Evolutionary conservation across 148 eudicot genomes (phyloP).

Genomic region (Rheum nobile): DNA sequence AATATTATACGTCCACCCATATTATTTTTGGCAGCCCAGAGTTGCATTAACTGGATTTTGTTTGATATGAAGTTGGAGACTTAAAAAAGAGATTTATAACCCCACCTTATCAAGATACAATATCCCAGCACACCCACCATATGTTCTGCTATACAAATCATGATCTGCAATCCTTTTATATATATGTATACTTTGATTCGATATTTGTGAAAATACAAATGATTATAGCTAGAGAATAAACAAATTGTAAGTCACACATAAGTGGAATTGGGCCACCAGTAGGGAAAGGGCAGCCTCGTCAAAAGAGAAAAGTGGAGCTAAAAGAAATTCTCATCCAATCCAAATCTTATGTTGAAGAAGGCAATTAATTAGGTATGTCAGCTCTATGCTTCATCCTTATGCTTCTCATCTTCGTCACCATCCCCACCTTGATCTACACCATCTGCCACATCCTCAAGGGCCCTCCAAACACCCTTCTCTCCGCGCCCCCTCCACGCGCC

Average conservation of each 20-base stretch:
- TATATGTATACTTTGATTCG: too few relatives aligned
- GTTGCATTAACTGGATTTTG: too few relatives aligned
- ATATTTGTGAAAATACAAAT: too few relatives aligned
- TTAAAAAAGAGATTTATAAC: too few relatives aligned
- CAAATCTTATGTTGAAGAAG: too few relatives aligned
- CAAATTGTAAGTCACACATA: too few relatives aligned
- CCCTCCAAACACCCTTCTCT: conserved; percentile 10
- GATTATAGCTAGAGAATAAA: too few relatives aligned
- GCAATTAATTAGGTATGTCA: conserved; percentile 4
- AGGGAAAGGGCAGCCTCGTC: not conserved
- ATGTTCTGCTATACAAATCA: too few relatives aligned
- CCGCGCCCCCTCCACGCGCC: conserved; percentile 11
- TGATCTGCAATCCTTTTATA: too few relatives aligned
- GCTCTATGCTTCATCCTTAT: conserved; percentile 10
- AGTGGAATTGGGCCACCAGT: not conserved
- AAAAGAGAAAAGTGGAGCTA: not conserved
- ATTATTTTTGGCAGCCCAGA: too few relatives aligned
- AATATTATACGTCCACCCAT: too few relatives aligned
- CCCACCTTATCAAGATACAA: not conserved
- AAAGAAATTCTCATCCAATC: not conserved
- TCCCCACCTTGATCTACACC: conserved; percentile 18
- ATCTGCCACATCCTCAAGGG: conserved; percentile 16
- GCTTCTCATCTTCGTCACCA: conserved; percentile 11
- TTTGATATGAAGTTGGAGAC: too few relatives aligned
- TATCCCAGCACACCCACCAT: not conserved